Evolutionary conservation across 2,329 filamentous ascomycete species (phyloP), one percentile per base, ranked within the genome.

Genomic region (Sporothrix pseudoabietina): DNA sequence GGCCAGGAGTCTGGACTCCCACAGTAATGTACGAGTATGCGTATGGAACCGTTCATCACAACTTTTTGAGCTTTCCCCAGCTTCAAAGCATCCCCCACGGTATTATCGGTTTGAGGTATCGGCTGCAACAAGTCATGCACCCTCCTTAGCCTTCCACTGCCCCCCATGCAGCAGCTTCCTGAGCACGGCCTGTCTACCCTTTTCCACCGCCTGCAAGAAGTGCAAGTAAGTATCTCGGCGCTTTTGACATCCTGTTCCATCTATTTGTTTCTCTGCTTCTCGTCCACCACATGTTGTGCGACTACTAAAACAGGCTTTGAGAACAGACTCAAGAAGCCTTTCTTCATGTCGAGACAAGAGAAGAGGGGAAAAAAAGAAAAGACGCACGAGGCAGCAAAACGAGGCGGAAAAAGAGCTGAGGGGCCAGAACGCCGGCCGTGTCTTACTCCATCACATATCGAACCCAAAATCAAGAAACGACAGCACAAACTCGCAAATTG

Each of bases 261-360:
- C 14, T 19, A 4, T 55, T 30, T 55, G 52, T 55, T 47, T 66
- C 39, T 66, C 61, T 66, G n/a, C 30, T 66, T 30, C 39, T 47
- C 39, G 8, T 12, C 22, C 35, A 39, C 57, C 14, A 66, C 52
- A 61, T 59, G 71, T 30, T 72, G 71, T 72, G 39, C 22, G 26
- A 72, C 71, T 47, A 4, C 55, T 39, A 69, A 72, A 72, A 72
- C 71, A 52, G 61, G 61, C 47, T 69, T 72, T 47, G 12, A 35
- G 44, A 26, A 52, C 49, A 47, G 39, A 57, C 19, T 8, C 35
- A 10, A 59, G 32, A 68, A 55, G 52, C 39, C 49, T 26, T 26
- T 30, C 61, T 44, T 41, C 39, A 30, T 8, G 22, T 39, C 19
- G 39, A 66, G 22, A 30, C 61, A 72, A n/a, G 39, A 68, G n/a